Base-by-base conservation (phyloP, 192 early-diverging fungal species). In the Coemansia sp. region DNA sequence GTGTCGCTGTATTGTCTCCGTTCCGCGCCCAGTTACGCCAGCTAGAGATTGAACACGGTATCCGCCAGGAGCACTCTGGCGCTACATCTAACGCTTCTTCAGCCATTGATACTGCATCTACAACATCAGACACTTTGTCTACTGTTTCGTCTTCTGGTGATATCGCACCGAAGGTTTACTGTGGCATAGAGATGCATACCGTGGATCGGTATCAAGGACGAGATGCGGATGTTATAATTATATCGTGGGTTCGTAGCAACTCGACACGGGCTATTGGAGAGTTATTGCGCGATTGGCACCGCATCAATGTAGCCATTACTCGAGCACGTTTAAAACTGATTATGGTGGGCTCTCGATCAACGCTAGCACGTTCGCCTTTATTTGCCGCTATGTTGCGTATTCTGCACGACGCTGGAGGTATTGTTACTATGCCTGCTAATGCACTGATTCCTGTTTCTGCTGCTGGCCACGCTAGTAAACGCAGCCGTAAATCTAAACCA, bases 201-300 rank as follows among this genome's bases (percentile, higher is more conserved):
- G 88, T 98, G 30, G 96, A 98, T 78, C 87, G 89, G 60, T 96
- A 89, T 72, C 96, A 98, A 76, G 96, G 96, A 29, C 88, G 92
- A 17, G 96, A 98, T 71, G 94, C 95, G 70, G 89, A 92, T 4
- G 90, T 91, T 57, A 88, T 97, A n/a, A 71, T 98, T 19, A 85
- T 98, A 3, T 95, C 93, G 7, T 84, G 94, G 53, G 95, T 97
- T 22, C 83, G 94, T 52, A 91, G 90, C 58, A 98, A 98, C 72
- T 22, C 59, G 2, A 69, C 82, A 3, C 75, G 80, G 42, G 85
- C 86, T 14, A 91, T 92, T 17, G 95, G 96, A 23, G 91, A 95
- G 31, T 75, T 98, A 22, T 66, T 98, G 52, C 83, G 85, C 53
- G 96, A 98, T 71, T 97, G 94, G 94, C 84, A 89, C 23, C 85